A percentile compares a stretch with the other conserved stretches of the same genome.
Conservation (phyloP, 2,329 filamentous ascomycete species). For the Microcyclospora tardicrescens region DNA sequence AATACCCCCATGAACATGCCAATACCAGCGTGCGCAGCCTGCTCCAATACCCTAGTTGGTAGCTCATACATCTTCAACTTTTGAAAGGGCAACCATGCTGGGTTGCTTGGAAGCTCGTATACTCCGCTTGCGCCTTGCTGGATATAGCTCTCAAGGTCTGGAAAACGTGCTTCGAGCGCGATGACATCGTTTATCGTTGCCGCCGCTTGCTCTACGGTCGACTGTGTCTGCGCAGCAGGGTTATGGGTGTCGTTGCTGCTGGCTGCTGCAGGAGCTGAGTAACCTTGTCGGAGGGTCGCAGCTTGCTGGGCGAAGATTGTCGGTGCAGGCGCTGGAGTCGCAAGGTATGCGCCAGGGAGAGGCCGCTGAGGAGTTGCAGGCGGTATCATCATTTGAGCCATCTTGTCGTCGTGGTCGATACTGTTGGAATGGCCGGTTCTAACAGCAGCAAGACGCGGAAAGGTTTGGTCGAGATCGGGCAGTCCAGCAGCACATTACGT, state of each 20-base stretch:
- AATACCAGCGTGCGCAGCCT: slow-evolving; percentile 77
- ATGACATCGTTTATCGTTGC: slow-evolving; percentile 71
- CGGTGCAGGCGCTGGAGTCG: slow-evolving; percentile 50
- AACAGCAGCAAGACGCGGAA: no score
- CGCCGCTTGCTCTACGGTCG: slow-evolving; percentile 58
- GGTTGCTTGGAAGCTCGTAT: slow-evolving; percentile 59
- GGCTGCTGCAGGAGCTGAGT: slow-evolving; percentile 6
- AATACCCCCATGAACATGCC: slow-evolving; percentile 93
- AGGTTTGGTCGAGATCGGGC: no score
- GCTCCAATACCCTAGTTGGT: slow-evolving; percentile 81
- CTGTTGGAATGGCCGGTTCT: no score
- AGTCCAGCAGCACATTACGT: no score
- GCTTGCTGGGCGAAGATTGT: slow-evolving; percentile 22
- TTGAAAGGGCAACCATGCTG: slow-evolving; percentile 80
- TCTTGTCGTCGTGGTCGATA: background rate
- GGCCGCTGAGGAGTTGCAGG: slow-evolving; percentile 52
- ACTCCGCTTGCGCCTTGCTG: slow-evolving; percentile 76
- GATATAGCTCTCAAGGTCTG: slow-evolving; percentile 80
- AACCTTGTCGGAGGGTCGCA: slow-evolving; percentile 16
- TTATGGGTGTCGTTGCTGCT: slow-evolving; percentile 1
- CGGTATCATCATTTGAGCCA: slow-evolving; percentile 3
- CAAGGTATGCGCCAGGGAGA: slow-evolving; percentile 62
- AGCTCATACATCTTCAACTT: slow-evolving; percentile 77
- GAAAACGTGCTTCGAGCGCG: slow-evolving; percentile 64
- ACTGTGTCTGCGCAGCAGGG: slow-evolving; percentile 4